These are phyloP conservation scores for Xylaria sp. DNA, from an alignment of 495 filamentous ascomycete species.

Conservation along the genomic window DNA sequence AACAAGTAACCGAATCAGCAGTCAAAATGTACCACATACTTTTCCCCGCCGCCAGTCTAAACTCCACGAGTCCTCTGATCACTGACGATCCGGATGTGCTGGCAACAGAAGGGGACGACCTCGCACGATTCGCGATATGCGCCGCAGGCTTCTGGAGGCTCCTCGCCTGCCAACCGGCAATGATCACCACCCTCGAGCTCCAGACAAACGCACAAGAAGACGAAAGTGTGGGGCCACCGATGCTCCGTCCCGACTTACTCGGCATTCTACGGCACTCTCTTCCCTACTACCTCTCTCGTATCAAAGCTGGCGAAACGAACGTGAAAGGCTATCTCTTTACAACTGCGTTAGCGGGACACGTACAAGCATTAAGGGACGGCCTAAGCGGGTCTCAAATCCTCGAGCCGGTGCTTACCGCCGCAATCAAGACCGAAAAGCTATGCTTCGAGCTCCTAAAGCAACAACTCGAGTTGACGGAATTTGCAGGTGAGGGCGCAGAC, in stretches of 20 bases:
- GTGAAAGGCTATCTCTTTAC: slow-evolving; percentile 62
- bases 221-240: slow-evolving; percentile 51
- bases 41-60: slow-evolving; percentile 43
- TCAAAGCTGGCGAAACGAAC: slow-evolving; percentile 62
- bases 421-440: slow-evolving; percentile 40
- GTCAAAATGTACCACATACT: slow-evolving; percentile 57
- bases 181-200: slow-evolving; percentile 58
- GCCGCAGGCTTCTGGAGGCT: slow-evolving; percentile 52
- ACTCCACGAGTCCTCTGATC: slow-evolving; percentile 22
- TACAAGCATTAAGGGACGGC: slow-evolving; percentile 52
- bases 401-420: slow-evolving; percentile 44
- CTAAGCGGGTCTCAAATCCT: slow-evolving; percentile 42
- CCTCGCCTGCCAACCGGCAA: slow-evolving; percentile 47
- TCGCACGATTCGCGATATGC: slow-evolving; percentile 46
- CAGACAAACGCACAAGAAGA: slow-evolving; percentile 49
- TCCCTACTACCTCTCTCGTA: slow-evolving; percentile 48
- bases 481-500: slow-evolving; percentile 12
- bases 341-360: slow-evolving; percentile 48
- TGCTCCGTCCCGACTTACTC: slow-evolving; percentile 56
- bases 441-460: slow-evolving; percentile 36
- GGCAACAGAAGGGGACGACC: slow-evolving; percentile 37
- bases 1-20: slow-evolving; percentile 54
- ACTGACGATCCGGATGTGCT: slow-evolving; percentile 14
- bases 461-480: slow-evolving; percentile 8
- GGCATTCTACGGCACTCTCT: slow-evolving; percentile 54